Conservation (phyloP, 148 eudicot genomes). For the Vaccinium corymbosum region DNA sequence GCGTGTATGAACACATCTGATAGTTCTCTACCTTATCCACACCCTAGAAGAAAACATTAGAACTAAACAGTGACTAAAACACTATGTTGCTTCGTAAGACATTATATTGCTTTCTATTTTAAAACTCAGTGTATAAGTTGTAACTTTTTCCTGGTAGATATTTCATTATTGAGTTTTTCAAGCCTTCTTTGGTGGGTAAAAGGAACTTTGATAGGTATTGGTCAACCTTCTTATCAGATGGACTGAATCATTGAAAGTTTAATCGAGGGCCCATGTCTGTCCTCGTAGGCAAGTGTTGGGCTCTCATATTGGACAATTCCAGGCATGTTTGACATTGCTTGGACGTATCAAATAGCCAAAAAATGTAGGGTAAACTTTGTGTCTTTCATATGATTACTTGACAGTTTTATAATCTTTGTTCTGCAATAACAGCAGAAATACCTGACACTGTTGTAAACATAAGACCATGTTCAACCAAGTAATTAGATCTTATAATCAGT, state of each 20-base stretch:
- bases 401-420: neutral
- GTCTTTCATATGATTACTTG: neutral
- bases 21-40: neutral
- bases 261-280: neutral
- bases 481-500: neutral
- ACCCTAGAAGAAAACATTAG: neutral
- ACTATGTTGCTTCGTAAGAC: neutral
- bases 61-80: neutral
- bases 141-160: neutral
- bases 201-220: neutral
- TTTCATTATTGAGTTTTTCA: neutral
- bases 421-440: neutral
- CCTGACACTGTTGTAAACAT: neutral
- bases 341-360: neutral
- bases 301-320: neutral
- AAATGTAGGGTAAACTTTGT: neutral
- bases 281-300: neutral
- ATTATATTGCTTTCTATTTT: neutral
- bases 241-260: neutral
- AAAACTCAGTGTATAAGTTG: neutral
- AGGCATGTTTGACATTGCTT: neutral
- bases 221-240: neutral
- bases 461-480: neutral
- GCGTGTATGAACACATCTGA: neutral
- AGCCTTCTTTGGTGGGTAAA: neutral